These are phyloP conservation scores for Micractinium conductrix DNA, from an alignment of 139 green algal species.

Conservation along the genomic window DNA sequence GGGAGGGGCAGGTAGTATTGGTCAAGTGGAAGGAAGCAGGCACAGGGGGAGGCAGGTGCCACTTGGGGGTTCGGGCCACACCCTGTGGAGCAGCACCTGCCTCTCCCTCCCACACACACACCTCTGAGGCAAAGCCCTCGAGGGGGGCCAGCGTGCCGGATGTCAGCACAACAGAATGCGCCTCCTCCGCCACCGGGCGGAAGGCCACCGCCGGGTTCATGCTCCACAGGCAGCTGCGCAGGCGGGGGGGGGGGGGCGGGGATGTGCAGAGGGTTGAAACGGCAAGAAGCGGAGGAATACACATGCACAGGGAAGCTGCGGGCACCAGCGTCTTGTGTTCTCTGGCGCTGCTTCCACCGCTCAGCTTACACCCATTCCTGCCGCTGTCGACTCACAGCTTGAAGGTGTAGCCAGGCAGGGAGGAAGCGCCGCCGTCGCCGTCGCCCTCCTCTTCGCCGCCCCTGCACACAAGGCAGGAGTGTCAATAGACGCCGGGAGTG, in stretches of 20 bases:
- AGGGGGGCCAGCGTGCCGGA: conserved; percentile 91
- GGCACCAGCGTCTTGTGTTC: no score
- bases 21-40: neutral
- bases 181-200: conserved; percentile 29
- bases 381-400: neutral
- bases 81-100: neutral
- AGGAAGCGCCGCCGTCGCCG: neutral
- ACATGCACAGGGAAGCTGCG: no score
- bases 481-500: neutral
- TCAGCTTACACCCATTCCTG: neutral
- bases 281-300: no score
- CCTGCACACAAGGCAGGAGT: neutral
- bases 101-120: conserved; percentile 23
- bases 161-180: conserved; percentile 74
- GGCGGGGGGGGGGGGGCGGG: no score
- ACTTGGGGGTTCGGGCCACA: neutral
- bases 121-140: conserved; percentile 88
- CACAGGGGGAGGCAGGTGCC: neutral
- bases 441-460: neutral
- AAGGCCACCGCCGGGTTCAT: conserved; percentile 84
- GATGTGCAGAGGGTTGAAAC: no score
- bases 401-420: conserved; percentile 5
- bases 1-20: no score
- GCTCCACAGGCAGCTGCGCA: conserved; percentile 91
- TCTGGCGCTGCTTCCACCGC: conserved; percentile 43